These are phyloP conservation scores for Dalechampia spathulata DNA, from an alignment of 441 rosid genomes.

Conservation along the genomic window DNA sequence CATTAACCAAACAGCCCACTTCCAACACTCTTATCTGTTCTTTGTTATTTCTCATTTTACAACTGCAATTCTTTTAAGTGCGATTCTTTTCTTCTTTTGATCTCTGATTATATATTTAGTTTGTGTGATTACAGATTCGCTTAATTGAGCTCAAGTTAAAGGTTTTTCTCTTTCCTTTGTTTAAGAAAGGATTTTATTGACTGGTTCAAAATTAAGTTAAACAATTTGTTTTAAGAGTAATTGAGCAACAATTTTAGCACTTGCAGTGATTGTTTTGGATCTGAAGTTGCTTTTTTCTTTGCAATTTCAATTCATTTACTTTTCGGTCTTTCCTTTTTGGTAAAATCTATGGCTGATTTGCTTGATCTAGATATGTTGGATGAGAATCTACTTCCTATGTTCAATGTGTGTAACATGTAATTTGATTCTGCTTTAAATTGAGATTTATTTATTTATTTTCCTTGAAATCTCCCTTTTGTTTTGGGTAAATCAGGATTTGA, in stretches of 20 bases:
- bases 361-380: not conserved
- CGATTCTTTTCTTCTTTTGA: too few relatives aligned
- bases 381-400: slow-evolving; percentile 11
- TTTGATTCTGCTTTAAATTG: not conserved
- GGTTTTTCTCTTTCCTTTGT: not conserved
- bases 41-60: not conserved
- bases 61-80: too few relatives aligned
- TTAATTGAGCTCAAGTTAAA: too few relatives aligned
- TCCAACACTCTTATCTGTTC: too few relatives aligned
- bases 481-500: slow-evolving; percentile 15
- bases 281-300: not conserved
- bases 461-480: not conserved
- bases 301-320: not conserved
- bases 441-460: not conserved
- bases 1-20: not conserved
- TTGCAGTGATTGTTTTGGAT: not conserved
- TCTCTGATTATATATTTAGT: too few relatives aligned
- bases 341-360: too few relatives aligned
- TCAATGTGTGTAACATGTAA: not conserved
- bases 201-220: not conserved
- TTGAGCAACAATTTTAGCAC: not conserved
- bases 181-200: not conserved
- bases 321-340: too few relatives aligned
- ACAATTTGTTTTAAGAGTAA: not conserved
- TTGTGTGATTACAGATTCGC: too few relatives aligned